Evolutionary conservation across 1,284 basidiomycete species (phyloP).

Genomic region (Ustilago bromivora): DNA sequence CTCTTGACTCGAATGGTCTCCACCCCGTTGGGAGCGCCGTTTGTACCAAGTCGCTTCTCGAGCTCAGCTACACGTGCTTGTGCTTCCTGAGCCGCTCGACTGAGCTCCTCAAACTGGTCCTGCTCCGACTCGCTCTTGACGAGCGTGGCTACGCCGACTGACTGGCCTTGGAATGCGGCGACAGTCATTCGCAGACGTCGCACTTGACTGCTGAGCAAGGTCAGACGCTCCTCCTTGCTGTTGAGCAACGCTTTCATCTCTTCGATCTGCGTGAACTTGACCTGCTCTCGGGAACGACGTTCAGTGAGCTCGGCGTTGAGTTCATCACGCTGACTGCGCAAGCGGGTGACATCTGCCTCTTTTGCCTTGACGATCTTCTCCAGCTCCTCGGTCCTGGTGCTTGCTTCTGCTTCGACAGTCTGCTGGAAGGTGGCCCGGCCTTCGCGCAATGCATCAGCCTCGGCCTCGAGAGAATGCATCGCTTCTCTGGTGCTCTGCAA

Average conservation of each 20-base stretch:
- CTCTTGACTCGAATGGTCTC: not conserved
- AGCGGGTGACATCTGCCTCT: slow-evolving; percentile 72
- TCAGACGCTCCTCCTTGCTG: slow-evolving; percentile 78
- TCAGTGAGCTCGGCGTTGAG: slow-evolving; percentile 61
- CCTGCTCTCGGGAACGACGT: slow-evolving; percentile 59
- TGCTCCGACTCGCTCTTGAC: slow-evolving; percentile 71
- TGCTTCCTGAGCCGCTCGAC: slow-evolving; percentile 32
- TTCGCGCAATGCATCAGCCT: slow-evolving; percentile 61
- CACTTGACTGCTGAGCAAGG: slow-evolving; percentile 80
- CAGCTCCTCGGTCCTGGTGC: slow-evolving; percentile 75
- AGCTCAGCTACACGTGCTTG: slow-evolving; percentile 43
- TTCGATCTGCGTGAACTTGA: slow-evolving; percentile 64
- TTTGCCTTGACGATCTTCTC: slow-evolving; percentile 80
- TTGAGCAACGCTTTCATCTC: slow-evolving; percentile 65
- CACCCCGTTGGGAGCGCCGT: slow-evolving; percentile 23
- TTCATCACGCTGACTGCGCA: slow-evolving; percentile 47
- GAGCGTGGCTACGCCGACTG: slow-evolving; percentile 80
- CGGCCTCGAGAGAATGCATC: slow-evolving; percentile 43
- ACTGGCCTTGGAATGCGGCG: slow-evolving; percentile 80
- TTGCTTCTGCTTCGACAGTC: slow-evolving; percentile 55
- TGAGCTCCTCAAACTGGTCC: slow-evolving; percentile 43
- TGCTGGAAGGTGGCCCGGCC: slow-evolving; percentile 44
- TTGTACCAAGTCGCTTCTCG: slow-evolving; percentile 24
- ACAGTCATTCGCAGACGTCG: slow-evolving; percentile 80
- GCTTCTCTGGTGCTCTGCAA: slow-evolving; percentile 22